A percentile compares a stretch with the other conserved stretches of the same genome.
Evolutionary conservation across 768 basidiomycete species (phyloP).

Genomic region (Suillus americanus): DNA sequence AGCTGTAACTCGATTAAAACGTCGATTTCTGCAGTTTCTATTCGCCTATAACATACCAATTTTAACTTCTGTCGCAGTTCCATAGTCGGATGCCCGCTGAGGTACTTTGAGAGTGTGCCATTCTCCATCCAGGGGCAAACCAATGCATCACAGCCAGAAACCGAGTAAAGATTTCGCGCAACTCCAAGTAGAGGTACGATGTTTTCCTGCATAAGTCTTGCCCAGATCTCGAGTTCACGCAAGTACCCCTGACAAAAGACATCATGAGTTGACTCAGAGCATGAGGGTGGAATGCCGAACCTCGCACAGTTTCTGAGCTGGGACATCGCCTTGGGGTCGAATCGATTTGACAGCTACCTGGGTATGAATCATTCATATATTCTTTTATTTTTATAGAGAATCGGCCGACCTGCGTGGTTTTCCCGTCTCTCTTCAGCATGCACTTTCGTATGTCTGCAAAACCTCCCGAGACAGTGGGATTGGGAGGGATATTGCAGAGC

Average conservation of each 20-base stretch:
- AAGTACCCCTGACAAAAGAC: constrained; percentile 14
- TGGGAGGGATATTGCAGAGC: background rate
- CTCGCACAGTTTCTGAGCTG: background rate
- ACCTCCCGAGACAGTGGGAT: background rate
- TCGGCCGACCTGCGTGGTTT: background rate
- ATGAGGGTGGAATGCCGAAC: background rate
- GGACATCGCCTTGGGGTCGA: background rate
- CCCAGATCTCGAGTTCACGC: constrained; percentile 24
- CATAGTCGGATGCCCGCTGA: constrained; percentile 4
- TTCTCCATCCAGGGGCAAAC: constrained; percentile 34
- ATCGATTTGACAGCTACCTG: background rate
- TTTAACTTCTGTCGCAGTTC: background rate
- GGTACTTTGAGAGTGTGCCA: constrained; percentile 25
- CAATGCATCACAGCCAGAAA: constrained; percentile 16
- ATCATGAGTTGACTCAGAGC: background rate
- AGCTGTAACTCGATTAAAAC: background rate
- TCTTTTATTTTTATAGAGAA: background rate
- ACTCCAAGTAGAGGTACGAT: constrained; percentile 32
- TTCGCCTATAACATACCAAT: background rate
- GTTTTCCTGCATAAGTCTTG: constrained; percentile 22
- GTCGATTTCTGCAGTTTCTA: background rate
- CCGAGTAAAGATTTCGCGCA: constrained; percentile 22
- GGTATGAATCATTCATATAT: background rate
- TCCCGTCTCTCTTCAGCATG: background rate
- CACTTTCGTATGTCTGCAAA: constrained; percentile 28